Percentiles rank a stretch among this genome's conserved stretches.
phyloP scores from a whole-genome alignment of 192 early-diverging fungal genomes.

The Linnemannia zychae region DNA sequence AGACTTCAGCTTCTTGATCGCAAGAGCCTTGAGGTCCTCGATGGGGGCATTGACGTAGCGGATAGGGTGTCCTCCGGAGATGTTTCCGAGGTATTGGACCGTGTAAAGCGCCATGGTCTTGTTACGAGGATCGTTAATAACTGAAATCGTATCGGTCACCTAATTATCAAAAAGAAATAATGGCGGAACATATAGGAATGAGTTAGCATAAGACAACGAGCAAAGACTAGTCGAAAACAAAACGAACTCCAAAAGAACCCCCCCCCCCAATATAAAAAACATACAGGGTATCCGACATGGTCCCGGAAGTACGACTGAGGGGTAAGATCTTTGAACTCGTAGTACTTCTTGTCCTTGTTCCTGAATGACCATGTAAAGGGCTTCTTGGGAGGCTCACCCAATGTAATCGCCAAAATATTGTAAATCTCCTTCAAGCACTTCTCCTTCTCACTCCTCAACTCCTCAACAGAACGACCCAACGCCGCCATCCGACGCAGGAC shows the following conservation, averaged over 20 bases:
- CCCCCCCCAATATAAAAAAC: too few relatives aligned
- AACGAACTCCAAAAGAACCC: neutral
- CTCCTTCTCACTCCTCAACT: slow-evolving; percentile 68
- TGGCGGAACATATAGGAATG: neutral
- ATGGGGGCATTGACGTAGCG: slow-evolving; percentile 76
- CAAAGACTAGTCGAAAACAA: neutral
- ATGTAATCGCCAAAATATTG: slow-evolving; percentile 75
- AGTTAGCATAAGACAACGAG: neutral
- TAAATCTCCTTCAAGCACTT: slow-evolving; percentile 77
- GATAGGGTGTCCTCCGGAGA: slow-evolving; percentile 73
- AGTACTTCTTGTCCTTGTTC: slow-evolving; percentile 80
- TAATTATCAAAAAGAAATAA: slow-evolving; percentile 35
- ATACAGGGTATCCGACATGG: slow-evolving; percentile 68
- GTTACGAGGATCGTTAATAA: slow-evolving; percentile 85
- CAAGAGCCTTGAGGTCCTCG: slow-evolving; percentile 69
- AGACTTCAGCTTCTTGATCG: slow-evolving; percentile 68
- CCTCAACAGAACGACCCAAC: slow-evolving; percentile 52
- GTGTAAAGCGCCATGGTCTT: slow-evolving; percentile 72
- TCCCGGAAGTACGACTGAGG: slow-evolving; percentile 75
- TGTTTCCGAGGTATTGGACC: slow-evolving; percentile 80
- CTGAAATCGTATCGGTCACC: slow-evolving; percentile 71
- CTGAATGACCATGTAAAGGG: slow-evolving; percentile 75
- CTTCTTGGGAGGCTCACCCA: slow-evolving; percentile 78
- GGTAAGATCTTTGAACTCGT: slow-evolving; percentile 65
- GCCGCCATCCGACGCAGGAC: slow-evolving; percentile 66